A percentile compares a stretch with the other conserved stretches of the same genome.
phyloP scores from a whole-genome alignment of 1,284 basidiomycete genomes.

The Chiua sp. region DNA sequence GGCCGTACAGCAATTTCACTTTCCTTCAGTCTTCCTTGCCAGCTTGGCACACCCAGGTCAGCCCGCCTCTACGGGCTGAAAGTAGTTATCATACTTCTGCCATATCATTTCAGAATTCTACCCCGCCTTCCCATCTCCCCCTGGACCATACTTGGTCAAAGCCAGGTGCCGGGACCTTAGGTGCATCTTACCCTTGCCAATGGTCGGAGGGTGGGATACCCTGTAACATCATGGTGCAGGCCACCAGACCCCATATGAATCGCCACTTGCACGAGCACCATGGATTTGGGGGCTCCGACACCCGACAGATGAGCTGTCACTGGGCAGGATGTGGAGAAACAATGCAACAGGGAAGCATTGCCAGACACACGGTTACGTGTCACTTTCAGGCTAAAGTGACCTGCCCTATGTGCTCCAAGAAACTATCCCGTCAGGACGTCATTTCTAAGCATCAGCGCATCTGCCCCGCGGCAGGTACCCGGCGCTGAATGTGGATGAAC shows the following conservation, averaged over 20 bases:
- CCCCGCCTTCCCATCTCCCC: background rate
- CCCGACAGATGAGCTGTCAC: slow-evolving; percentile 22
- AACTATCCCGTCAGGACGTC: slow-evolving; percentile 33
- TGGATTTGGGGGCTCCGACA: slow-evolving; percentile 30
- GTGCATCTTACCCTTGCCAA: slow-evolving; percentile 23
- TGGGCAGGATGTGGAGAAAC: slow-evolving; percentile 27
- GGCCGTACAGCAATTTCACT: slow-evolving; percentile 1
- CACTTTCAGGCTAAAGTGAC: slow-evolving; percentile 36
- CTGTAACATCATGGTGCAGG: slow-evolving; percentile 26
- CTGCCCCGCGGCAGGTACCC: slow-evolving; percentile 27
- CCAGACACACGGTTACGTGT: slow-evolving; percentile 36
- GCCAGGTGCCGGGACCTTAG: background rate
- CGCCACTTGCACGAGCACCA: slow-evolving; percentile 31
- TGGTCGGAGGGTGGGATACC: slow-evolving; percentile 20
- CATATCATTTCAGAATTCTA: background rate
- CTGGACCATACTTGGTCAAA: slow-evolving; percentile 1
- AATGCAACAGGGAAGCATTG: slow-evolving; percentile 37
- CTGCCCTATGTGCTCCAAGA: slow-evolving; percentile 34
- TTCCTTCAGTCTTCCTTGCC: slow-evolving; percentile 7
- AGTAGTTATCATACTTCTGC: slow-evolving; percentile 1
- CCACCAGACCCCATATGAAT: slow-evolving; percentile 33
- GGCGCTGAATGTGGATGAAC: slow-evolving; percentile 13
- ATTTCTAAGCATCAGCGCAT: slow-evolving; percentile 34
- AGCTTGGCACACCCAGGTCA: background rate
- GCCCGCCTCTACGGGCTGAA: background rate